phyloP scores from a whole-genome alignment of 257 asterid species.

The Primulina huaijiensis region DNA sequence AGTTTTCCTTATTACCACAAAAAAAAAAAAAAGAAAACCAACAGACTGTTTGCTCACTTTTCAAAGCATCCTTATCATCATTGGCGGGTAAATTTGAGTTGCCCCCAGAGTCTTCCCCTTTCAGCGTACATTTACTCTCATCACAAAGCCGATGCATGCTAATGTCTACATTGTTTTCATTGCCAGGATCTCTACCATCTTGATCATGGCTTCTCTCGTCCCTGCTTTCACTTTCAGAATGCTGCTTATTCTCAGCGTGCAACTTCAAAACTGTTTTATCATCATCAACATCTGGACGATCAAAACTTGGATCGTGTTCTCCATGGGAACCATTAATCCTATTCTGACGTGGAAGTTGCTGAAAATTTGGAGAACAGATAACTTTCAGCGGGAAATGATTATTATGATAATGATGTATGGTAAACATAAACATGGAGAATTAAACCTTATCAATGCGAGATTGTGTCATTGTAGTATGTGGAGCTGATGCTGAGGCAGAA shows the following conservation, averaged over 20 bases:
- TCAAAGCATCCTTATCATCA: conserved; percentile 76
- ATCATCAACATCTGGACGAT: conserved; percentile 77
- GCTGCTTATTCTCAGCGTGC: conserved; percentile 83
- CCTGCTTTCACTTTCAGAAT: conserved; percentile 65
- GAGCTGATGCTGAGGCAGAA: conserved; percentile 62
- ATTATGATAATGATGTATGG: conserved; percentile 8
- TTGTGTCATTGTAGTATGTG: conserved; percentile 51
- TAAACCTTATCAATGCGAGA: conserved; percentile 71
- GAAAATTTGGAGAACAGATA: conserved; percentile 23
- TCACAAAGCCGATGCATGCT: conserved; percentile 62
- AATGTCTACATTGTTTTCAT: conserved; percentile 63
- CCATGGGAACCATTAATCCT: conserved; percentile 56
- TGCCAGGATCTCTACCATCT: conserved; percentile 64
- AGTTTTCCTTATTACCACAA: conserved; percentile 12
- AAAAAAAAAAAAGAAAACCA: background rate
- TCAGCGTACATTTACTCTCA: conserved; percentile 63
- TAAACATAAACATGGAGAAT: conserved; percentile 18
- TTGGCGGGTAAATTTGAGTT: conserved; percentile 48
- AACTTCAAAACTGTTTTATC: conserved; percentile 64
- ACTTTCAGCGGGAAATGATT: conserved; percentile 16
- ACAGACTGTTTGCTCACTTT: conserved; percentile 55
- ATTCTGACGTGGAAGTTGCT: conserved; percentile 70
- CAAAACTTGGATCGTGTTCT: conserved; percentile 75
- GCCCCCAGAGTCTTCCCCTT: conserved; percentile 71
- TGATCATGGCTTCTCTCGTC: conserved; percentile 70